phyloP scores from a whole-genome alignment of 768 basidiomycete species.

The Podaxis sp. region DNA sequence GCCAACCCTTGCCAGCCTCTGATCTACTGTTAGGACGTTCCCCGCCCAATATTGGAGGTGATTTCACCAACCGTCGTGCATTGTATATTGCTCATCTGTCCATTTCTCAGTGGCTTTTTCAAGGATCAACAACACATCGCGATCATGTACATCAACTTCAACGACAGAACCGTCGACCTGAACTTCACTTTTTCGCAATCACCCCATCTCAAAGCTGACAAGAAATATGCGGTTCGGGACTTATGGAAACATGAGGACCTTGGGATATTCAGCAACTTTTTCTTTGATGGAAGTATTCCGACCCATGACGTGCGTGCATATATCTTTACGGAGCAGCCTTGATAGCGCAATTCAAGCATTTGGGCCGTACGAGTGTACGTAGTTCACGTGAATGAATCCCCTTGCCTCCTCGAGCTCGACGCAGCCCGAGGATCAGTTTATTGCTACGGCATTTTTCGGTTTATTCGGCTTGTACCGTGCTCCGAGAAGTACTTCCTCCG shows the following conservation, averaged over 20 bases:
- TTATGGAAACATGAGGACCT: constrained; percentile 28
- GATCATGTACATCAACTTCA: constrained; percentile 30
- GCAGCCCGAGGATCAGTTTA: neutral
- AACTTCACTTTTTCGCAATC: constrained; percentile 28
- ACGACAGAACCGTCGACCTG: constrained; percentile 25
- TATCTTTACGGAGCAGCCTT: constrained; percentile 25
- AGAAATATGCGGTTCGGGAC: constrained; percentile 26
- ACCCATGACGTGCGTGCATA: constrained; percentile 28
- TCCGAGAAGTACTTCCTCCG: neutral
- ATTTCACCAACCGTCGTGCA: neutral
- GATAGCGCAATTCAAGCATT: neutral
- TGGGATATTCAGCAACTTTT: constrained; percentile 22
- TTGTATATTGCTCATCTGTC: neutral
- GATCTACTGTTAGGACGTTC: constrained; percentile 36
- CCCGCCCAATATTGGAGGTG: constrained; percentile 57
- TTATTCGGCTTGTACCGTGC: neutral
- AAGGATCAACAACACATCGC: constrained; percentile 27
- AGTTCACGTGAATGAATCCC: neutral
- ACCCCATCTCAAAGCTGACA: constrained; percentile 24
- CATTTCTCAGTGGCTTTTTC: constrained; percentile 19
- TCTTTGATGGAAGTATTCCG: constrained; percentile 25
- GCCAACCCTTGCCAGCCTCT: constrained; percentile 28
- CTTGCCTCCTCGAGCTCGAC: neutral
- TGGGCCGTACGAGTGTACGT: neutral
- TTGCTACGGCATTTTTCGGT: neutral